Evolutionary conservation across 495 filamentous ascomycete species (phyloP).

Genomic region (Ramalina peruviana): DNA sequence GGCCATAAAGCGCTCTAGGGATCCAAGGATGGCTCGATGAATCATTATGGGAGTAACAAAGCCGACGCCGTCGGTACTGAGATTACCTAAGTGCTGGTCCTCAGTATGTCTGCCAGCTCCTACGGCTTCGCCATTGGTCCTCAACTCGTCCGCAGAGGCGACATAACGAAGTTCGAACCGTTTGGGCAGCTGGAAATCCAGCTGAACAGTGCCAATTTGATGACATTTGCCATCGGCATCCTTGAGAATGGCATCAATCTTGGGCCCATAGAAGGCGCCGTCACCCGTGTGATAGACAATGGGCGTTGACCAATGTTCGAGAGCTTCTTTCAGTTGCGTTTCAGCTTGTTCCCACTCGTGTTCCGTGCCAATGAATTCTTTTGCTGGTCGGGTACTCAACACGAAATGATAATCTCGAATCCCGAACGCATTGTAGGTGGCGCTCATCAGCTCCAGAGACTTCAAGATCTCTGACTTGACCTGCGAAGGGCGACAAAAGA

Average conservation of each 20-base stretch:
- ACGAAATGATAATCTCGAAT: conserved; percentile 63
- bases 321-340: conserved; percentile 49
- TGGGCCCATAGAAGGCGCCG: conserved; percentile 90
- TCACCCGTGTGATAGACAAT: conserved; percentile 71
- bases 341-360: conserved; percentile 81
- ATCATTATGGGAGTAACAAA: conserved; percentile 66
- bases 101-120: conserved; percentile 14
- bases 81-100: too few relatives aligned
- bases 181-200: conserved; percentile 86
- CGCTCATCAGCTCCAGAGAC: conserved; percentile 66
- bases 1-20: conserved; percentile 75
- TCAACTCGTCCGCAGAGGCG: conserved; percentile 58
- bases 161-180: conserved; percentile 65
- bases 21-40: conserved; percentile 79
- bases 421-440: conserved; percentile 62
- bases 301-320: conserved; percentile 47
- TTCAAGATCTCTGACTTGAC: conserved; percentile 66
- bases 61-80: conserved; percentile 27
- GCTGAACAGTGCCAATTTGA: conserved; percentile 82
- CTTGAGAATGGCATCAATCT: conserved; percentile 79
- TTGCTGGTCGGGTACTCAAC: conserved; percentile 65
- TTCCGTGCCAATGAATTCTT: conserved; percentile 62
- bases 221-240: conserved; percentile 81
- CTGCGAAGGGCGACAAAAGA: conserved; percentile 79
- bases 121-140: conserved; percentile 38